phyloP scores from a whole-genome alignment of 257 asterid species.

The Solanum ahanhuiri region DNA sequence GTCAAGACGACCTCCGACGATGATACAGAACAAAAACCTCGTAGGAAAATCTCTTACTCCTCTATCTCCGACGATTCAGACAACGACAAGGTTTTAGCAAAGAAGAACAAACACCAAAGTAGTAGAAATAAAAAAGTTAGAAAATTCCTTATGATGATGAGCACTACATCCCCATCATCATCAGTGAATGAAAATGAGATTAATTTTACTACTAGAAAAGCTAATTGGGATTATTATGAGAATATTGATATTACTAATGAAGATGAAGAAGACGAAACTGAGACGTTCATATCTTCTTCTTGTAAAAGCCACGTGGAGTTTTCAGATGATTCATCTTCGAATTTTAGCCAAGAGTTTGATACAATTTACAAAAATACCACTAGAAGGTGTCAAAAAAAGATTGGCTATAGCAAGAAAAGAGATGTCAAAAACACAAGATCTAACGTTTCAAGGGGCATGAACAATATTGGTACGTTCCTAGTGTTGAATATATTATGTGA shows the following conservation, averaged over 20 bases:
- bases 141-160: conserved; percentile 14
- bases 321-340: conserved; percentile 16
- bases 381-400: neutral
- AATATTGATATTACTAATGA: neutral
- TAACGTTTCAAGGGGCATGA: neutral
- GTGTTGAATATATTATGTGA: neutral
- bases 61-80: neutral
- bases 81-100: neutral
- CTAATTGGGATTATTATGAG: neutral
- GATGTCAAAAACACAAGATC: neutral
- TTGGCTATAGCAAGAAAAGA: conserved; percentile 8
- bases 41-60: conserved; percentile 22
- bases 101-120: no score
- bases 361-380: conserved; percentile 7
- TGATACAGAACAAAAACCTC: conserved; percentile 6
- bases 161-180: conserved; percentile 17
- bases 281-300: conserved; percentile 20
- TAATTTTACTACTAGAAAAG: conserved; percentile 18
- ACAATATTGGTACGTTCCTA: neutral
- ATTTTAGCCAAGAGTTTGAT: conserved; percentile 3
- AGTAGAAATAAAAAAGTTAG: neutral
- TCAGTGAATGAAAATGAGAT: conserved; percentile 40
- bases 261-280: conserved; percentile 6
- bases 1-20: conserved; percentile 25
- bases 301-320: neutral